Evolutionary conservation across 768 basidiomycete species (phyloP), one percentile per base, ranked within the genome.

Genomic region (Ephemerocybe angulata): DNA sequence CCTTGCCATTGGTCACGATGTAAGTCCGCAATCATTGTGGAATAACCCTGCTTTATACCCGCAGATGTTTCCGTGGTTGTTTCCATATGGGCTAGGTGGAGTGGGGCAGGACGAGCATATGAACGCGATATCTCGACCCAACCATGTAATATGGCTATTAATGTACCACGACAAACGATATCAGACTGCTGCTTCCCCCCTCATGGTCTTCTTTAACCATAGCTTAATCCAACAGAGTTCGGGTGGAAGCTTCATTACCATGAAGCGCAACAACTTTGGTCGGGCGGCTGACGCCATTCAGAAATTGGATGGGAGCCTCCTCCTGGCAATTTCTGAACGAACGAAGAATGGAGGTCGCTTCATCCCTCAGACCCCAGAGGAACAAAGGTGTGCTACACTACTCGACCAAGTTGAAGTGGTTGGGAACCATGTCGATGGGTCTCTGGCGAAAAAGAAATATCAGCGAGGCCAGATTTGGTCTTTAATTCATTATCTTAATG

Each of bases 1-100:
- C 0, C 49, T 78, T 0, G 67, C 54, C 0, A 62, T 74, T 13
- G 69, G 69, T 1, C 69, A 67, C 30, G 46, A 43, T 4, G 28
- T 41, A 0, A 22, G 56, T 2, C 63, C 68, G 0, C 50, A 69
- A 44, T 65, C 65, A 2, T 60, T 67, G 7, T 70, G 62, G 37
- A 43, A 70, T 8, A 75, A 78, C 58, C 65, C 70, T 4, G 49
- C 57, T 3, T 47, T 73, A 19, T 77, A 73, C 58, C 71, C 75
- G 1, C 59, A 67, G 6, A 72, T 76, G 67, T 76, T 75, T 62
- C 75, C 74, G 0, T 76, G 73, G 72, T 58, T 77, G 0, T 77
- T 71, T 60, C 75, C 73, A 0, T 77, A 75, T 60, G 72, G 75
- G 0, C 29, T 62, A 19, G 68, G 68, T 3, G 61, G 64, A 0